These are phyloP conservation scores for Sphaerulina vaccinii DNA, from an alignment of 2,329 filamentous ascomycete species.

Conservation along the genomic window DNA sequence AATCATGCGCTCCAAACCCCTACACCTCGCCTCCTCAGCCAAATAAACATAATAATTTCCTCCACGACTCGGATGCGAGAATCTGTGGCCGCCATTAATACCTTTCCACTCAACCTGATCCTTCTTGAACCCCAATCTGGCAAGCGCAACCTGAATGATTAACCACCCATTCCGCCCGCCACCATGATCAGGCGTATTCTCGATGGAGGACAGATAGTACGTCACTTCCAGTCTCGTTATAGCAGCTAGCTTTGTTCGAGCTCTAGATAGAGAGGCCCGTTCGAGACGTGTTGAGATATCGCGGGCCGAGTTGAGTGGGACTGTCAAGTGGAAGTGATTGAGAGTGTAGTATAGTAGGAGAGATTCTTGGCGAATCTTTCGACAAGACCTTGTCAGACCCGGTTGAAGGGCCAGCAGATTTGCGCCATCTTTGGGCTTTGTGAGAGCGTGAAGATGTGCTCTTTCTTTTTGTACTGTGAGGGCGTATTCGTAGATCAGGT, in stretches of 20 bases:
- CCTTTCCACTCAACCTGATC: constrained; percentile 13
- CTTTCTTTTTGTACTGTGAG: neutral
- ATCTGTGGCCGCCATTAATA: constrained; percentile 6
- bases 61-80: constrained; percentile 7
- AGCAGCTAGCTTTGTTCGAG: neutral
- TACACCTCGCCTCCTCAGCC: constrained; percentile 16
- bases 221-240: constrained; percentile 2
- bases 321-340: constrained; percentile 26
- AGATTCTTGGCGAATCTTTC: constrained; percentile 24
- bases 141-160: constrained; percentile 8
- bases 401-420: constrained; percentile 2
- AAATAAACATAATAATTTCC: constrained; percentile 17
- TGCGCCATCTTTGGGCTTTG: neutral
- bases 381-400: constrained; percentile 15
- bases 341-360: constrained; percentile 23
- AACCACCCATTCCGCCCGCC: constrained; percentile 8
- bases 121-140: constrained; percentile 2
- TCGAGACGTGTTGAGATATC: neutral
- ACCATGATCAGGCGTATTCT: constrained; percentile 11
- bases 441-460: neutral
- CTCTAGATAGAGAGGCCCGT: neutral
- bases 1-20: constrained; percentile 5
- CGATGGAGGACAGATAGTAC: constrained; percentile 15
- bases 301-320: constrained; percentile 6
- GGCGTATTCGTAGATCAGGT: constrained; percentile 20